Evolutionary conservation across 2,329 filamentous ascomycete species (phyloP).

Genomic region (Aspergillus sp.): DNA sequence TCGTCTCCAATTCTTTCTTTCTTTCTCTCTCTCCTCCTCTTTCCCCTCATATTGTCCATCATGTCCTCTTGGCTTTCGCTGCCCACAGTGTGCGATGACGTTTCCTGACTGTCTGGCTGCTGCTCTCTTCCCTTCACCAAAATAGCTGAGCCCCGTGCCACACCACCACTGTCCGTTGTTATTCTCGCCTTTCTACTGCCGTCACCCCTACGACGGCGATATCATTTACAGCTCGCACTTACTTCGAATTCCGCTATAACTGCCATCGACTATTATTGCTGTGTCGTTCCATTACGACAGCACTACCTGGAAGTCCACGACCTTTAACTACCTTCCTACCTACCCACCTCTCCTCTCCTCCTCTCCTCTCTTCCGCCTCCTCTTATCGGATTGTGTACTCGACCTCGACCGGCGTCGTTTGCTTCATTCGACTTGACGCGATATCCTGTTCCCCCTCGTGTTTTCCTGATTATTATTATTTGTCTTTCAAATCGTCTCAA

Average conservation of each 20-base stretch:
- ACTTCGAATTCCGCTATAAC: not conserved
- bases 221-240: no score
- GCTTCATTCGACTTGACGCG: not conserved
- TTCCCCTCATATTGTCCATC: not conserved
- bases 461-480: not conserved
- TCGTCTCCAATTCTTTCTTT: not conserved
- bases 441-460: not conserved
- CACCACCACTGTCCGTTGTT: no score
- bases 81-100: not conserved
- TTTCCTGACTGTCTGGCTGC: not conserved
- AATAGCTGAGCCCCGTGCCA: not conserved
- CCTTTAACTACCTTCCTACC: not conserved
- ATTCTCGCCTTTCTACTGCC: no score
- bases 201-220: no score
- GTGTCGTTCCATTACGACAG: not conserved
- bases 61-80: not conserved
- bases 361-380: no score
- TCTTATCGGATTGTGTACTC: not conserved
- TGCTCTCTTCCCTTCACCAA: not conserved
- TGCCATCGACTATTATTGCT: not conserved
- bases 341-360: not conserved
- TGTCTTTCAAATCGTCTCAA: not conserved
- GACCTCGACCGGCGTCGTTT: not conserved
- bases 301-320: not conserved
- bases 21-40: conserved; percentile 1